Evolutionary conservation across 2,329 filamentous ascomycete genomes (phyloP).

Genomic region (Xylaria sp.): DNA sequence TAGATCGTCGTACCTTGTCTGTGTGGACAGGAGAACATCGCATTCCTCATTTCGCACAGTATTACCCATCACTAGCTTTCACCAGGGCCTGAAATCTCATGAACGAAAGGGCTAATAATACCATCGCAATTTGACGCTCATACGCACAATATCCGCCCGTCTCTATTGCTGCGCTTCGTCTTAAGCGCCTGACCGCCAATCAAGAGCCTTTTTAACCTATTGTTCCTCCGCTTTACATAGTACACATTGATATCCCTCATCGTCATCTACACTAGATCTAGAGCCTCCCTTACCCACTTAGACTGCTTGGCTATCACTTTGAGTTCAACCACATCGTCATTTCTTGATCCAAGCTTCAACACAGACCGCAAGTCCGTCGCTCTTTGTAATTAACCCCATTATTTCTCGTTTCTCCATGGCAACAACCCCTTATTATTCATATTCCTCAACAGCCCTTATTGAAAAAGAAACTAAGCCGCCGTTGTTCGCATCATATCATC

Average conservation of each 20-base stretch:
- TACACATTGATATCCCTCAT: constrained; percentile 2
- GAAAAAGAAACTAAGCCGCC: constrained; percentile 13
- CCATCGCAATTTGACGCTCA: constrained; percentile 1
- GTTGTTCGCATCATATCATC: background rate
- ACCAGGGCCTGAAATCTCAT: constrained; percentile 8
- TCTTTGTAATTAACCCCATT: constrained; percentile 28
- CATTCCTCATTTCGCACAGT: constrained; percentile 26
- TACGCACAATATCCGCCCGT: constrained; percentile 1
- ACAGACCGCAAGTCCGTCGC: constrained; percentile 36
- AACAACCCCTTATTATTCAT: constrained; percentile 1
- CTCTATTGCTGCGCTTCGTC: constrained; percentile 5
- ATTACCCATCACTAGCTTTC: constrained; percentile 8
- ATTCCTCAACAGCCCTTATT: constrained; percentile 14
- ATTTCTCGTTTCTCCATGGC: constrained; percentile 30
- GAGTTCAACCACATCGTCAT: constrained; percentile 23
- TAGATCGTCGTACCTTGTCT: background rate
- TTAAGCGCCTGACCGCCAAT: background rate
- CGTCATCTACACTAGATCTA: constrained; percentile 20
- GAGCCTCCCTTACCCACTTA: constrained; percentile 29
- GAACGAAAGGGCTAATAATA: background rate
- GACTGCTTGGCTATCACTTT: constrained; percentile 23
- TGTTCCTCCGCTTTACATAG: constrained; percentile 6
- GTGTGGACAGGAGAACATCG: constrained; percentile 2
- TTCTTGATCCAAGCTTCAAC: constrained; percentile 28
- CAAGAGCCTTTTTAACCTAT: constrained; percentile 11